These are phyloP conservation scores for Globisporangium perplexum DNA, from an alignment of 352 stramenopile species.

Conservation along the genomic window DNA sequence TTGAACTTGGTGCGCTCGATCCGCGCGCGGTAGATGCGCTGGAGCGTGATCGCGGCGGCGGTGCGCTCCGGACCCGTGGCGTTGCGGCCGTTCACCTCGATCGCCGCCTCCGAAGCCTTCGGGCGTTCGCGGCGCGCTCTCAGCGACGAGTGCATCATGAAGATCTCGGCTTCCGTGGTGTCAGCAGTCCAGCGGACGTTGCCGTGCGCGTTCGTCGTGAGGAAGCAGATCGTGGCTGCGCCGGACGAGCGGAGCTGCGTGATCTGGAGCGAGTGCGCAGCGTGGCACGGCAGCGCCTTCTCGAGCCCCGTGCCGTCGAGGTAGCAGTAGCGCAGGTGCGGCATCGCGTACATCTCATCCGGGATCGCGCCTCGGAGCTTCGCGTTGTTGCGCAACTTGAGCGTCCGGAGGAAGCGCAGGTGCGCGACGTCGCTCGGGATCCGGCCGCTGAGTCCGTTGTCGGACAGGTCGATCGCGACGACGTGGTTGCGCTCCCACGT, in stretches of 20 bases:
- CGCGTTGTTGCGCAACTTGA: slow-evolving; percentile 59
- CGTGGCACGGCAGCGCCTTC: slow-evolving; percentile 36
- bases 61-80: slow-evolving; percentile 58
- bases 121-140: slow-evolving; percentile 31
- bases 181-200: slow-evolving; percentile 41
- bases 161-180: slow-evolving; percentile 50
- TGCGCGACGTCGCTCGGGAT: slow-evolving; percentile 35
- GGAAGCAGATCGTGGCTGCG: slow-evolving; percentile 34
- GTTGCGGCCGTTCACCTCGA: slow-evolving; percentile 41
- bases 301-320: slow-evolving; percentile 46
- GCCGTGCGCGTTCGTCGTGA: slow-evolving; percentile 21
- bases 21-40: slow-evolving; percentile 62
- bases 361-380: slow-evolving; percentile 28
- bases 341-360: slow-evolving; percentile 28
- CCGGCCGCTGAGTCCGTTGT: slow-evolving; percentile 39
- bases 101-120: slow-evolving; percentile 9
- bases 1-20: slow-evolving; percentile 62
- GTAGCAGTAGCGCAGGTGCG: slow-evolving; percentile 55
- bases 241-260: slow-evolving; percentile 32
- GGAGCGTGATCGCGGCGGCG: slow-evolving; percentile 49
- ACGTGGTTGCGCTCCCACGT: slow-evolving; percentile 62
- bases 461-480: slow-evolving; percentile 41
- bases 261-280: slow-evolving; percentile 51
- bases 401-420: slow-evolving; percentile 38
- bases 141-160: slow-evolving; percentile 41